phyloP scores from a whole-genome alignment of 1,284 basidiomycete genomes.

The Austroboletus rostrupii region DNA sequence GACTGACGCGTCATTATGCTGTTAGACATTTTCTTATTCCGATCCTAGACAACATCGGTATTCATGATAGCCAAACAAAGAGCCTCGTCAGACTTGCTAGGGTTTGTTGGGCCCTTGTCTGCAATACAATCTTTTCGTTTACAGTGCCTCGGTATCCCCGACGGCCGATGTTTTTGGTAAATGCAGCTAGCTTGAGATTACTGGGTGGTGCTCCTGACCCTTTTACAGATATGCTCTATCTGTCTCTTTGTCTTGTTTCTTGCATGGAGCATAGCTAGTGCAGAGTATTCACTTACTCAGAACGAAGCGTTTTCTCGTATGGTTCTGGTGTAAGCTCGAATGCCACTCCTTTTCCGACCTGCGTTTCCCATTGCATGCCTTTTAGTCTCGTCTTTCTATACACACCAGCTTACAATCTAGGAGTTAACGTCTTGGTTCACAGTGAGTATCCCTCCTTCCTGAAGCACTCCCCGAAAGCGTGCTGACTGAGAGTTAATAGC shows the following conservation, averaged over 20 bases:
- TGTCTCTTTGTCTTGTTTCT: constrained; percentile 13
- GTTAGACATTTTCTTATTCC: too few species aligned
- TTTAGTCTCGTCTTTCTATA: background rate
- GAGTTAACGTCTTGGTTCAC: background rate
- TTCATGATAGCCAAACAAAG: too few species aligned
- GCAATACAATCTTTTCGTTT: too few species aligned
- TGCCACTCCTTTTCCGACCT: background rate
- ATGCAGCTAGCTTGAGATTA: too few species aligned
- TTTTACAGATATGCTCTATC: constrained; percentile 7
- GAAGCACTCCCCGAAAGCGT: too few species aligned
- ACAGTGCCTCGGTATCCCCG: too few species aligned
- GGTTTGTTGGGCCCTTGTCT: too few species aligned
- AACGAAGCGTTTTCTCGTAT: background rate
- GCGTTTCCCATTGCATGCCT: background rate
- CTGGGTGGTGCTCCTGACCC: background rate
- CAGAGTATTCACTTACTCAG: constrained; percentile 5
- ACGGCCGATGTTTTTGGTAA: too few species aligned
- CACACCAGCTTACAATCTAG: background rate
- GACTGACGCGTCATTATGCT: background rate
- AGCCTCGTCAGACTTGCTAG: too few species aligned
- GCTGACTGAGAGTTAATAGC: background rate
- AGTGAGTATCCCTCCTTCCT: background rate
- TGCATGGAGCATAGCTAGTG: constrained; percentile 13
- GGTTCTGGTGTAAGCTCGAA: background rate
- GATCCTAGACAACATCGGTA: too few species aligned